phyloP scores from a whole-genome alignment of 768 basidiomycete species.

The Mycena chlorophos region DNA sequence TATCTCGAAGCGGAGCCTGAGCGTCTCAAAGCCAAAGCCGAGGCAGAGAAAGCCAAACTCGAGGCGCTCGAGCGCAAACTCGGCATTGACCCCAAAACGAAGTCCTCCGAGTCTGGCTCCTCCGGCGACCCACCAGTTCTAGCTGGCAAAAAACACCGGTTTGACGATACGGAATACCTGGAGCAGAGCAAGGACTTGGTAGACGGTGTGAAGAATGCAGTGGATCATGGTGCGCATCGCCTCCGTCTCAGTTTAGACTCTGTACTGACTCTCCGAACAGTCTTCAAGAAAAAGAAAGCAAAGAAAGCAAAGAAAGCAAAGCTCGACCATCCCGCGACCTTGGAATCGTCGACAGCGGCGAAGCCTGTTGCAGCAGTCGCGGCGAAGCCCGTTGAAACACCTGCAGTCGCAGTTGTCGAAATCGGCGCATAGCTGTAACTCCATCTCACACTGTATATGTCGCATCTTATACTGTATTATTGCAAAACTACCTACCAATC shows the following conservation, averaged over 20 bases:
- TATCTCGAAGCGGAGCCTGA: conserved; percentile 85
- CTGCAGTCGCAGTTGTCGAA: neutral
- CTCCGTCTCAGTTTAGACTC: conserved; percentile 22
- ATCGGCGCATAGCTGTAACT: conserved; percentile 6
- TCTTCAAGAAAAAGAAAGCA: conserved; percentile 78
- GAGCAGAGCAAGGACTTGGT: conserved; percentile 91
- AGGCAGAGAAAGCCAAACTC: conserved; percentile 79
- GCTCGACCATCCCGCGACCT: conserved; percentile 34
- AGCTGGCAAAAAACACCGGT: conserved; percentile 80
- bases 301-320: conserved; percentile 75
- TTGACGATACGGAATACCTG: conserved; percentile 90
- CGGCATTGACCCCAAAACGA: conserved; percentile 53
- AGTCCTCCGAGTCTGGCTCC: conserved; percentile 32
- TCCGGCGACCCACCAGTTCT: conserved; percentile 46
- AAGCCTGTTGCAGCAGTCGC: neutral
- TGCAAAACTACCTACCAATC: conserved; percentile 5
- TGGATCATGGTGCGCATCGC: conserved; percentile 77
- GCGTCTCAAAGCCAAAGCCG: conserved; percentile 73
- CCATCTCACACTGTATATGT: too few relatives aligned
- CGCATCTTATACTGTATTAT: neutral
- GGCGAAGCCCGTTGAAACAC: conserved; percentile 2
- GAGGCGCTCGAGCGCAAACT: conserved; percentile 83
- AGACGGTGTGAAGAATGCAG: conserved; percentile 88
- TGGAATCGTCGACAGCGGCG: conserved; percentile 7
- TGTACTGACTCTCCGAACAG: conserved; percentile 38